Evolutionary conservation across 2,329 filamentous ascomycete species (phyloP).

Genomic region (Gnomoniopsis smithogilvyi): DNA sequence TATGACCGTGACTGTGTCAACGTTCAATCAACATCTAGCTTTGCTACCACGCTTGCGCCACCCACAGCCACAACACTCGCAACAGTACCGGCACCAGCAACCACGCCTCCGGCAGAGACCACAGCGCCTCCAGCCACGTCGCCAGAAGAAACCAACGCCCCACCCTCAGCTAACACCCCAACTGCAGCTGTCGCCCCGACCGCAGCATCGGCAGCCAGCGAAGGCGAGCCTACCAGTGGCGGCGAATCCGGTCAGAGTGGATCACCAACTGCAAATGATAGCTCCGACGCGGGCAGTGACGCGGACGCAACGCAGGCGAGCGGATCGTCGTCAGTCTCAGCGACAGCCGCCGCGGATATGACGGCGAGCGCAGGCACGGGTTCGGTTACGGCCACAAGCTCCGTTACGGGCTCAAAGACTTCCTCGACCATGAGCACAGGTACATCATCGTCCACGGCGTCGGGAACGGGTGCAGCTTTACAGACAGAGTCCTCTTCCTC

Average conservation of each 20-base stretch:
- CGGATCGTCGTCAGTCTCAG: too few relatives aligned
- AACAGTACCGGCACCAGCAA: background rate
- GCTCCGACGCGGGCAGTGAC: background rate
- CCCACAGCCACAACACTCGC: background rate
- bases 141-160: background rate
- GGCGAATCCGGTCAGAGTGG: background rate
- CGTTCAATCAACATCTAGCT: constrained; percentile 12
- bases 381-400: too few relatives aligned
- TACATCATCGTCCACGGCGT: too few relatives aligned
- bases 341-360: too few relatives aligned
- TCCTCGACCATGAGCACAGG: too few relatives aligned
- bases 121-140: background rate
- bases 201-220: too few relatives aligned
- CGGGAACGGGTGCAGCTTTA: too few relatives aligned
- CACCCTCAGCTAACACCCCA: too few relatives aligned
- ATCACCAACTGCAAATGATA: background rate
- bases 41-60: constrained; percentile 2
- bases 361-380: too few relatives aligned
- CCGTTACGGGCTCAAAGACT: too few relatives aligned
- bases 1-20: constrained; percentile 16
- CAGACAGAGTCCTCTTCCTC: too few relatives aligned
- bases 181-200: too few relatives aligned
- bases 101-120: background rate
- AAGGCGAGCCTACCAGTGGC: background rate
- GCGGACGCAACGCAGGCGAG: background rate